These are phyloP conservation scores for Ophiocordyceps polyrhachis-furcata DNA, from an alignment of 2,329 filamentous ascomycete species.

Conservation along the genomic window DNA sequence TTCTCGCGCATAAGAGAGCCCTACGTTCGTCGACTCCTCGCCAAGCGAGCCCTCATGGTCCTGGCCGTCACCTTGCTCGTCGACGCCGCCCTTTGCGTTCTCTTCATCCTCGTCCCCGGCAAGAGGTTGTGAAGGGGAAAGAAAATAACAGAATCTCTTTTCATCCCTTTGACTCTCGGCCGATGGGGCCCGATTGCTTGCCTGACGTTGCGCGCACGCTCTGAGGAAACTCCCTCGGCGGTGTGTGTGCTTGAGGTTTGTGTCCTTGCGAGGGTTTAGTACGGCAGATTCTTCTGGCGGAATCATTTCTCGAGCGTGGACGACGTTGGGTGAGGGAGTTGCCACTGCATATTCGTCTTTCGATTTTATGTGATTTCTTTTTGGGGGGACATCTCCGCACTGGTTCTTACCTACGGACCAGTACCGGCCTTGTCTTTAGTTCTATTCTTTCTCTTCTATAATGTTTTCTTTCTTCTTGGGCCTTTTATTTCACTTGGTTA, in stretches of 20 bases:
- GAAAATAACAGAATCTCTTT: too few relatives aligned
- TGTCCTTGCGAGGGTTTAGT: too few relatives aligned
- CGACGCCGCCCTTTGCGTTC: constrained; percentile 62
- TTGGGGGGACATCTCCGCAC: neutral
- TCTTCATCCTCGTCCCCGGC: constrained; percentile 92
- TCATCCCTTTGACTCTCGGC: too few relatives aligned
- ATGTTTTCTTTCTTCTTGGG: neutral
- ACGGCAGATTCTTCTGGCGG: too few relatives aligned
- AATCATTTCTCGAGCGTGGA: neutral
- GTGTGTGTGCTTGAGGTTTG: too few relatives aligned
- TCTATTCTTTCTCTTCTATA: neutral
- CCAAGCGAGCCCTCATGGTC: constrained; percentile 68
- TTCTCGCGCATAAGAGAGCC: constrained; percentile 79
- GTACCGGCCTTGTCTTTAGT: constrained; percentile 6
- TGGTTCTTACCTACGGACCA: neutral
- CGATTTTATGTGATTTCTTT: neutral
- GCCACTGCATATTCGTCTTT: neutral
- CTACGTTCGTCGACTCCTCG: constrained; percentile 72
- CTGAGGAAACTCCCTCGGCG: too few relatives aligned
- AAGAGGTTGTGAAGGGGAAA: constrained; percentile 68
- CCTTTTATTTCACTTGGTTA: neutral
- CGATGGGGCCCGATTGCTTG: neutral
- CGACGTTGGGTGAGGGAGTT: neutral
- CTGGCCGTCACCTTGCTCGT: constrained; percentile 56
- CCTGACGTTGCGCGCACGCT: too few relatives aligned